Evolutionary conservation across 192 early-diverging fungal species (phyloP).

Genomic region (Mortierella alpina): DNA sequence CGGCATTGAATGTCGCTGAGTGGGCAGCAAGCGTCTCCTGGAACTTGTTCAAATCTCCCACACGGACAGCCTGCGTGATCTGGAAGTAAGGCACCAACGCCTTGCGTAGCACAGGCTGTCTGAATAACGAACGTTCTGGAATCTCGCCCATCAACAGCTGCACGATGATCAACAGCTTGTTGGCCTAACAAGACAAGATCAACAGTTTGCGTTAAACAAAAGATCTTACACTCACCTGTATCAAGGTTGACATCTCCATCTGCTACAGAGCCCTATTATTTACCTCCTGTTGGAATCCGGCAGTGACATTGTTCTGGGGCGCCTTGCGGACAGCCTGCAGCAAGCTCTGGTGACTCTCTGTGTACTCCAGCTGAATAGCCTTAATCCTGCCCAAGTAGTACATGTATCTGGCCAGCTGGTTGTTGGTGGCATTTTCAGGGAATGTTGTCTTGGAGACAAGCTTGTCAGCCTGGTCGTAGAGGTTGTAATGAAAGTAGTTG

Average conservation of each 20-base stretch:
- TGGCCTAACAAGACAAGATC: conserved; percentile 57
- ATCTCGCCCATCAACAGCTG: conserved; percentile 99
- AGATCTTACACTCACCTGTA: conserved; percentile 7
- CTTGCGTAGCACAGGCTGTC: conserved; percentile 86
- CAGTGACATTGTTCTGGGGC: conserved; percentile 84
- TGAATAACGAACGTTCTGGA: conserved; percentile 93
- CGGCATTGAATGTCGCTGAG: conserved; percentile 80
- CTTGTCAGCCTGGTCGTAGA: conserved; percentile 98
- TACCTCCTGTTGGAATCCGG: conserved; percentile 96
- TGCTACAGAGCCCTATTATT: neutral
- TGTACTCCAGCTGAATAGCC: conserved; percentile 99
- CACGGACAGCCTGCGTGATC: conserved; percentile 95
- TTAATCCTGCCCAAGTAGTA: conserved; percentile 97
- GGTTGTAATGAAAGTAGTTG: conserved; percentile 94
- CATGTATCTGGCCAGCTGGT: conserved; percentile 93
- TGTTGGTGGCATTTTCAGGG: conserved; percentile 92
- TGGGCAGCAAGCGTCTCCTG: conserved; percentile 85
- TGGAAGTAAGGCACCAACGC: conserved; percentile 92
- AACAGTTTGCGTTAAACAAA: conserved; percentile 6
- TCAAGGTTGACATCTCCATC: neutral
- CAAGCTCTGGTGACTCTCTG: conserved; percentile 86
- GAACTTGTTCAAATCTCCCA: conserved; percentile 95
- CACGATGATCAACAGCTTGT: conserved; percentile 97
- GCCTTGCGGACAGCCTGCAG: conserved; percentile 97
- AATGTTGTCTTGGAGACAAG: conserved; percentile 92